Percentiles rank a stretch among this genome's conserved stretches.
Conservation (phyloP, 306 rosid genomes). For the Abrus pulchellus region DNA sequence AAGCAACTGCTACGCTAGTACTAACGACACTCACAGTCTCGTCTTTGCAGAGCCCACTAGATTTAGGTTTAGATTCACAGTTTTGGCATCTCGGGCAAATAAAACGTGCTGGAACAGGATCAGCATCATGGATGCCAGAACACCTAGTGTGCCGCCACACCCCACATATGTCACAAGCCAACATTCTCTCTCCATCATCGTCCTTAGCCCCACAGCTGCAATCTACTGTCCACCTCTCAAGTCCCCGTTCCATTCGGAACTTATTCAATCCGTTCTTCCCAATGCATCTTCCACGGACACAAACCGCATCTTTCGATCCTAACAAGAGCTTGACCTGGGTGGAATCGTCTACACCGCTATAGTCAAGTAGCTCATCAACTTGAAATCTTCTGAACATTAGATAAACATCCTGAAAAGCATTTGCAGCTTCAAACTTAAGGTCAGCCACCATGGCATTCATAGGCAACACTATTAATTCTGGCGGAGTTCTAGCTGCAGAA, state of each 20-base stretch:
- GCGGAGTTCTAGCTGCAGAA: slow-evolving; percentile 60
- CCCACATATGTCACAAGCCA: slow-evolving; percentile 87
- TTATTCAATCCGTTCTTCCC: slow-evolving; percentile 72
- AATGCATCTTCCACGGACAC: slow-evolving; percentile 74
- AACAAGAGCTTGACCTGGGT: slow-evolving; percentile 68
- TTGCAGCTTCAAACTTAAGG: slow-evolving; percentile 75
- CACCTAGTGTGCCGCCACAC: slow-evolving; percentile 96
- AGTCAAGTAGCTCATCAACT: slow-evolving; percentile 75
- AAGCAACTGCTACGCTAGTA: slow-evolving; percentile 48
- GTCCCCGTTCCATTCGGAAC: slow-evolving; percentile 91
- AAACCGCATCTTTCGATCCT: slow-evolving; percentile 61
- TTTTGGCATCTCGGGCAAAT: slow-evolving; percentile 75
- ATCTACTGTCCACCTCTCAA: slow-evolving; percentile 96
- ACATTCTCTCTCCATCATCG: slow-evolving; percentile 97
- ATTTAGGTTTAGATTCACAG: slow-evolving; percentile 44
- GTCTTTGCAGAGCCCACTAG: slow-evolving; percentile 63
- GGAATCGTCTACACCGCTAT: slow-evolving; percentile 76
- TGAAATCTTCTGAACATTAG: slow-evolving; percentile 73
- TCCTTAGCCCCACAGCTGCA: slow-evolving; percentile 93
- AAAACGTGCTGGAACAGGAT: slow-evolving; percentile 75
- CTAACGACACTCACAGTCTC: slow-evolving; percentile 57
- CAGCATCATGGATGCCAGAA: slow-evolving; percentile 72
- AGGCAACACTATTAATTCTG: slow-evolving; percentile 72
- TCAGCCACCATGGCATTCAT: slow-evolving; percentile 70
- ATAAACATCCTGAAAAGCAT: slow-evolving; percentile 89